Percentiles rank a stretch among this genome's conserved stretches.
Evolutionary conservation across 768 basidiomycete species (phyloP).

Genomic region (Termitomyces sp.): DNA sequence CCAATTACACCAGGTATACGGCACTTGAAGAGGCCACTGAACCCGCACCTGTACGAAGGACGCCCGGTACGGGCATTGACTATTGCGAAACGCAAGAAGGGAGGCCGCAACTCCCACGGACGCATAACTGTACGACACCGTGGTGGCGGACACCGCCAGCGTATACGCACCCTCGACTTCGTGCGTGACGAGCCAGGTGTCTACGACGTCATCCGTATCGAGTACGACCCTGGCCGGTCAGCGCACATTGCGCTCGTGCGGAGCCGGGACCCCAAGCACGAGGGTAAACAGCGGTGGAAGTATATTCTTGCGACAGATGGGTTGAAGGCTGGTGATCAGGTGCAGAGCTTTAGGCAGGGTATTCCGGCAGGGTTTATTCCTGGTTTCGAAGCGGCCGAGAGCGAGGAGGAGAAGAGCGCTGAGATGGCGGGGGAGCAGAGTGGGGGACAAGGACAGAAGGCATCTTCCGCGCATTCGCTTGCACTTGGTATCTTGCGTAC

Average conservation of each 20-base stretch:
- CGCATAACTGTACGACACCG: constrained; percentile 82
- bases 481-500: constrained; percentile 83
- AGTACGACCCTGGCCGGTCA: constrained; percentile 92
- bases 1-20: constrained; percentile 84
- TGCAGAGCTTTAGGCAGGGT: constrained; percentile 80
- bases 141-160: constrained; percentile 87
- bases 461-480: constrained; percentile 50
- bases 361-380: constrained; percentile 74
- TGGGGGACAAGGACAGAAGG: not conserved
- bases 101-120: constrained; percentile 82
- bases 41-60: constrained; percentile 79
- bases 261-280: constrained; percentile 47
- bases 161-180: constrained; percentile 87
- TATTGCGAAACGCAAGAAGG: constrained; percentile 71
- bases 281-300: constrained; percentile 61
- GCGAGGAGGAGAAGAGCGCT: constrained; percentile 8
- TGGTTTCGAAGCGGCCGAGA: constrained; percentile 28
- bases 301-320: constrained; percentile 94
- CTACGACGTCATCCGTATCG: constrained; percentile 89
- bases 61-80: constrained; percentile 83
- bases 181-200: constrained; percentile 68
- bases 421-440: constrained; percentile 13
- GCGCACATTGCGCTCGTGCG: constrained; percentile 91
- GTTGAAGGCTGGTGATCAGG: constrained; percentile 79
- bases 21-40: constrained; percentile 78